phyloP scores from a whole-genome alignment of 169 alveolate genomes.

The Eimeria falciformis region DNA sequence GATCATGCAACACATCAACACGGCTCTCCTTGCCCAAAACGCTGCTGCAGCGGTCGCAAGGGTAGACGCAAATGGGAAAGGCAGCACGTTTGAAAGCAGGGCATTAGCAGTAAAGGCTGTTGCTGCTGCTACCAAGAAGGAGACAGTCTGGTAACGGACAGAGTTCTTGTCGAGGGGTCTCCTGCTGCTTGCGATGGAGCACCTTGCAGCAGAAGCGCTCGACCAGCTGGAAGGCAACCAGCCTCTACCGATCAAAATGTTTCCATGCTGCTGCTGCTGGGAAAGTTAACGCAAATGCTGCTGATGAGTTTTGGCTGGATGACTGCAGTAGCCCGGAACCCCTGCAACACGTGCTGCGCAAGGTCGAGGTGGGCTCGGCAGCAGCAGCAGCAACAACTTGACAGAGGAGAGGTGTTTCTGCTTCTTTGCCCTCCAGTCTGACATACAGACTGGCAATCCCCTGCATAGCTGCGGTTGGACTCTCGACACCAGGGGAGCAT shows the following conservation, averaged over 20 bases:
- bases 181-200: slow-evolving; percentile 62
- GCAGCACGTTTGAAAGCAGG: not conserved
- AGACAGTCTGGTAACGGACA: not conserved
- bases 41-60: slow-evolving; percentile 26
- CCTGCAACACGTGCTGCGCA: slow-evolving; percentile 40
- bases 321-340: slow-evolving; percentile 52
- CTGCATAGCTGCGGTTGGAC: slow-evolving; percentile 64
- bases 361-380: not conserved
- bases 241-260: not conserved
- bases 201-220: slow-evolving; percentile 2
- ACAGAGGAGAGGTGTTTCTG: slow-evolving; percentile 4
- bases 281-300: not conserved
- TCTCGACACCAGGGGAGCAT: slow-evolving; percentile 22
- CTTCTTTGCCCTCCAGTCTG: slow-evolving; percentile 48
- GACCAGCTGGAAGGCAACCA: not conserved
- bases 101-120: slow-evolving; percentile 17
- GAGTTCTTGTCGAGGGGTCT: slow-evolving; percentile 24
- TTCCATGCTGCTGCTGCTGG: not conserved
- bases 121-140: slow-evolving; percentile 24
- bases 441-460: slow-evolving; percentile 38
- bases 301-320: slow-evolving; percentile 30
- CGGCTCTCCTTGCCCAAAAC: slow-evolving; percentile 4
- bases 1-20: slow-evolving; percentile 16
- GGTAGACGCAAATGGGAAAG: not conserved
- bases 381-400: slow-evolving; percentile 12